Base-by-base conservation (phyloP, 371 early-diverging fungal genomes). In the Mortierella sp. region DNA sequence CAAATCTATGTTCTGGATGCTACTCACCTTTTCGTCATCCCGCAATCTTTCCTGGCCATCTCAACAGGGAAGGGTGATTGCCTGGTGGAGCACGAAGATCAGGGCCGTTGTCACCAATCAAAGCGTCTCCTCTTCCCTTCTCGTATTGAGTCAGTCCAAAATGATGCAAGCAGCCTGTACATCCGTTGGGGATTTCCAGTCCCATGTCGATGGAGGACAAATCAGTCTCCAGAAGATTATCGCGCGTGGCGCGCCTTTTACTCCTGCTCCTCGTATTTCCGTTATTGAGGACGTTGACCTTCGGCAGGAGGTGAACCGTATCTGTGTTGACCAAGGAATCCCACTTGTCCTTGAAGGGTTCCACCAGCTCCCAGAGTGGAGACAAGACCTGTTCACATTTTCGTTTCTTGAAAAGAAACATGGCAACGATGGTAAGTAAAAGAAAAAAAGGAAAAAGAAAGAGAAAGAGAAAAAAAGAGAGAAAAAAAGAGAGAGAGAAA, bases 331-430 rank as follows among this genome's bases (percentile, higher is more conserved):
- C 2, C 44, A 70, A 7, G 87, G 86, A 19, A 64, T 72, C 4
- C 89, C 89, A 0, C 45, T 87, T 7, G 84, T 88, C 16, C 64
- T 89, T 25, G 81, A 82, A 25, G 80, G 83, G 43, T 75, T 83
- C 57, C 70, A 89, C 56, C 65, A 66, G 18, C 65, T 69, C 11
- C 58, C 58, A 11, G 18, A 45, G 0, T 89, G 86, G 84, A 55
- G 82, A 7, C 19, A 43, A 0, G 62, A 72, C 0, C n/a, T 82
- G 12, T 87, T 87, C 37, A 68, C 75, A 11, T 55, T 86, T 4
- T 69, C 79, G 0, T 64, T 65, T 26, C 60, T 88, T 9, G 67
- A 64, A 7, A 47, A 57, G 5, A 62, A 71, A 14, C 63, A 71
- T 52, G 81, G 81, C 11, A 50, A 81, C 44, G 15, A 58, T 21